Evolutionary conservation across 257 asterid species (phyloP), one percentile per base, ranked within the genome.

Genomic region (Oldenlandia corymbosa): DNA sequence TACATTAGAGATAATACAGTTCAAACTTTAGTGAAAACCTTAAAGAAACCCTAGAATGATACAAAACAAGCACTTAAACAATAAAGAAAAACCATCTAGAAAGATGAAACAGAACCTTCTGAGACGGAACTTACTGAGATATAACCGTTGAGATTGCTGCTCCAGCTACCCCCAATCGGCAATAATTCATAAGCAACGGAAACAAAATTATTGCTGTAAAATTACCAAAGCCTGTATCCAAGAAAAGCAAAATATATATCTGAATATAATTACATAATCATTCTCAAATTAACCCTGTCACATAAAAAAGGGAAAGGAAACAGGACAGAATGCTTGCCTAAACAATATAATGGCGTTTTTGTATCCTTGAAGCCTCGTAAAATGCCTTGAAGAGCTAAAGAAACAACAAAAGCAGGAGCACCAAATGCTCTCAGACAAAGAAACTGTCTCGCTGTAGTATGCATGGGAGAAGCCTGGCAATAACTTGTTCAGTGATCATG

Each of bases 351-450:
- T 36, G 99, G 99, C 67, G 97, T 92, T 75, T 81, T n/a, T n/a
- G n/a, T n/a, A n/a, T n/a, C n/a, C 88, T 87, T 92, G 75, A 92
- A 85, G 63, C 99, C 99, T 36, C 99, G 95, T 71, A 89, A 92
- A 82, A 92, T 75, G 72, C 99, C 99, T 83, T 87, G 99, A 72
- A 92, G 89, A 60, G 99, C 95, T 89, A 92, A 82, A 54, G 97
- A 89, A 72, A 82, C 91, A 70, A 92, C 99, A 85, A 77, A 82
- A 48, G 99, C 97, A 71, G 99, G 99, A 76, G 97, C 95, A 56
- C 97, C 97, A 71, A 92, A 66, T 69, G 99, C 95, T 82, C 99
- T 83, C 60, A 92, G 74, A 68, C 79, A 65, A 72, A 92, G 96
- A 81, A 82, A 92, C 59, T 64, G 76, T 71, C 78, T 86, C 67